Evolutionary conservation across 805 yeast genomes (phyloP).

Genomic region (Cyberlindnera amylophila): DNA sequence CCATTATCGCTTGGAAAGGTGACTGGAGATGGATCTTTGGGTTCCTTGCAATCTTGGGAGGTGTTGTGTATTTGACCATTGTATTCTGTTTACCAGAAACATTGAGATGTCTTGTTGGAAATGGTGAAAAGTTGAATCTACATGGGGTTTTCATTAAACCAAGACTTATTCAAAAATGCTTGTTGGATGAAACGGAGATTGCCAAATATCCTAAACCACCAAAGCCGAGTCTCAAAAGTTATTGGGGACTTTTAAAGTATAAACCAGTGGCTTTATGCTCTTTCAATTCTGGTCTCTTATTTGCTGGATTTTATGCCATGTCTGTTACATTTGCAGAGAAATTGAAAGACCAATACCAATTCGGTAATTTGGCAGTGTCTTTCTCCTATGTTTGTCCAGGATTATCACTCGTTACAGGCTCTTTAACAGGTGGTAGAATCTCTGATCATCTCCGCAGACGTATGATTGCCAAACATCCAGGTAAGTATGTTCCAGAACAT

Average conservation of each 20-base stretch:
- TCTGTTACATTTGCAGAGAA: constrained; percentile 45
- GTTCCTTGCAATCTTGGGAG: constrained; percentile 67
- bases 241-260: constrained; percentile 35
- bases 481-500: constrained; percentile 39
- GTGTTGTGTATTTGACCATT: constrained; percentile 47
- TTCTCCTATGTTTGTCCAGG: constrained; percentile 54
- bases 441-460: constrained; percentile 37
- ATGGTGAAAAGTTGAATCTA: constrained; percentile 35
- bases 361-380: constrained; percentile 35
- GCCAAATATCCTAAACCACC: constrained; percentile 41
- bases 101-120: constrained; percentile 56
- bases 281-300: constrained; percentile 44
- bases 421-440: constrained; percentile 44
- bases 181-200: constrained; percentile 11
- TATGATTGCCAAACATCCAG: constrained; percentile 17
- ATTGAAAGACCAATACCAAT: constrained; percentile 36
- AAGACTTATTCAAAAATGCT: constrained; percentile 24
- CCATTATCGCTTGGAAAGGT: constrained; percentile 65
- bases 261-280: constrained; percentile 46
- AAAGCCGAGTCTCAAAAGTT: constrained; percentile 37
- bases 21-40: constrained; percentile 85
- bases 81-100: constrained; percentile 76
- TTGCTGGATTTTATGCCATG: constrained; percentile 52
- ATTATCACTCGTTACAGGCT: constrained; percentile 43
- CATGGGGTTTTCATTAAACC: constrained; percentile 31